phyloP scores from a whole-genome alignment of 2,329 filamentous ascomycete genomes.

The Aspergillus aculeatinus region DNA sequence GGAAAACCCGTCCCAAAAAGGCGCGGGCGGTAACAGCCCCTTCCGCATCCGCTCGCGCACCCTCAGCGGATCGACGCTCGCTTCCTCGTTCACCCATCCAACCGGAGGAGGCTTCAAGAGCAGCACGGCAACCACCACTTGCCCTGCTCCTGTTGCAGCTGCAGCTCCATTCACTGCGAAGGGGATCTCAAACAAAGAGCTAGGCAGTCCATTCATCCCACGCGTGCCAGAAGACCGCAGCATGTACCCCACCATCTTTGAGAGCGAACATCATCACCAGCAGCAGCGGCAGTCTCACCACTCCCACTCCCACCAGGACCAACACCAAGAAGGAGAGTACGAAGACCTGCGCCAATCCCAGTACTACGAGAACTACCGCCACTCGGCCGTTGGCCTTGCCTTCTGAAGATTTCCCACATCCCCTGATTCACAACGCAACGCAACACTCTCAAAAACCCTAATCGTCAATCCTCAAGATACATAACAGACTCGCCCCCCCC shows the following conservation, averaged over 20 bases:
- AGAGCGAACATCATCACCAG: slow-evolving; percentile 18
- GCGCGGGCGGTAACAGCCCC: slow-evolving; percentile 11
- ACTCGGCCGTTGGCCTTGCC: slow-evolving; percentile 32
- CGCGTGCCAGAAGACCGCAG: slow-evolving; percentile 16
- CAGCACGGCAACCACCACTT: slow-evolving; percentile 23
- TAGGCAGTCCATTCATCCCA: slow-evolving; percentile 4
- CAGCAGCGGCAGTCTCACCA: not conserved
- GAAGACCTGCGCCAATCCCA: slow-evolving; percentile 12
- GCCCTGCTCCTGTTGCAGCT: slow-evolving; percentile 15
- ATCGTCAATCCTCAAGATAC: too few relatives aligned
- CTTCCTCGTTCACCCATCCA: slow-evolving; percentile 29
- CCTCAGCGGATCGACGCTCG: slow-evolving; percentile 37
- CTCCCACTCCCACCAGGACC: slow-evolving; percentile 13
- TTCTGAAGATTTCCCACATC: slow-evolving; percentile 21
- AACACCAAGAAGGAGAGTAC: slow-evolving; percentile 15
- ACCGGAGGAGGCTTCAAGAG: slow-evolving; percentile 9
- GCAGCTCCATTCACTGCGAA: slow-evolving; percentile 13
- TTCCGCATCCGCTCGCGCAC: slow-evolving; percentile 32
- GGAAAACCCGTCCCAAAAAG: slow-evolving; percentile 21
- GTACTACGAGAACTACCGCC: slow-evolving; percentile 20
- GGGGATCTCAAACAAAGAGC: not conserved
- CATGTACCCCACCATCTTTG: slow-evolving; percentile 16
- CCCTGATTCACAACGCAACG: too few relatives aligned
- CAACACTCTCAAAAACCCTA: too few relatives aligned
- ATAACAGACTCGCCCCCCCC: too few relatives aligned